Conservation (phyloP, 768 basidiomycete species). For the Lactarius hatsudake region DNA sequence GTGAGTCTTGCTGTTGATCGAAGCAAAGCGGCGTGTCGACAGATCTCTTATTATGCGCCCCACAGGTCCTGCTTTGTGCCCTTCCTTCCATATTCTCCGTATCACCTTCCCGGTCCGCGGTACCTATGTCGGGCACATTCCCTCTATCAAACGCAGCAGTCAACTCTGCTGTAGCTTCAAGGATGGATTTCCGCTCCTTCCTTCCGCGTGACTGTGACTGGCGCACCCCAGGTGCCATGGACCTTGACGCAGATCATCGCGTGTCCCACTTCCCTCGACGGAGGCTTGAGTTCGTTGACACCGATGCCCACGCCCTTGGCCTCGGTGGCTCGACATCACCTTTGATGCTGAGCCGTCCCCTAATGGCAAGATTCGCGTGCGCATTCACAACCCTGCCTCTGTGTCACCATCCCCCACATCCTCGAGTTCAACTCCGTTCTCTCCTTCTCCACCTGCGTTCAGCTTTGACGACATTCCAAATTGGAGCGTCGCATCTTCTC, state of each 20-base stretch:
- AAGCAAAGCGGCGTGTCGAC: constrained; percentile 25
- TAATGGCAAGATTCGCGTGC: constrained; percentile 70
- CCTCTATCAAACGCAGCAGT: constrained; percentile 41
- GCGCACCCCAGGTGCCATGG: constrained; percentile 41
- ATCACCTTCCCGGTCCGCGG: constrained; percentile 44
- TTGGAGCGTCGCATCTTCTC: constrained; percentile 29
- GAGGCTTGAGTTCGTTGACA: constrained; percentile 58
- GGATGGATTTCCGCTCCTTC: constrained; percentile 35
- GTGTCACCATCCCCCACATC: constrained; percentile 40
- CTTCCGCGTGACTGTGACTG: constrained; percentile 34
- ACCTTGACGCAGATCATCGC: constrained; percentile 45
- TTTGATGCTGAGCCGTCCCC: constrained; percentile 64
- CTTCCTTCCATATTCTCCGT: constrained; percentile 72
- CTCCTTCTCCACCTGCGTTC: constrained; percentile 31
- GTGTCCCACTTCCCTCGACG: constrained; percentile 36
- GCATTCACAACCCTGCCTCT: constrained; percentile 53
- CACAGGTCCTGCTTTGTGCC: constrained; percentile 74
- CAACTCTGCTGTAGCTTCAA: constrained; percentile 32
- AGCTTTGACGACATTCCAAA: constrained; percentile 23
- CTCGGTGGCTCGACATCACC: constrained; percentile 65
- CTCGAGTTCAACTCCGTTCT: constrained; percentile 42
- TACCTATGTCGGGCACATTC: constrained; percentile 56
- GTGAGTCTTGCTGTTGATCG: constrained; percentile 40
- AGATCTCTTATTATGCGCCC: constrained; percentile 15
- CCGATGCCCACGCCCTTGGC: constrained; percentile 46